Conservation (phyloP, 352 stramenopile species). For the Pythium rhizo-oryzae region DNA sequence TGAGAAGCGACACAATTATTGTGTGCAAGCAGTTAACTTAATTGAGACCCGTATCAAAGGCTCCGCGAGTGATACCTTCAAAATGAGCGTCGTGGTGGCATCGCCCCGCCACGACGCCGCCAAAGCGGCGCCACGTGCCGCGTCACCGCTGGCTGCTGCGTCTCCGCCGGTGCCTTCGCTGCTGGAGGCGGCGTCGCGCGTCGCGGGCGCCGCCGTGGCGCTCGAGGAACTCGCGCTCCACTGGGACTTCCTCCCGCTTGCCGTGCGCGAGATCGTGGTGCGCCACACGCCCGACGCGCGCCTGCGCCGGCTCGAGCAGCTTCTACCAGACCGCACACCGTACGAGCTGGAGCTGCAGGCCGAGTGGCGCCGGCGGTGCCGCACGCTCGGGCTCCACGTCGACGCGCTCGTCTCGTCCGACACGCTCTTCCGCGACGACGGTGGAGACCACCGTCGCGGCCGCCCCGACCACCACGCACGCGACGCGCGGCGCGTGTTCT, state of each 20-base stretch:
- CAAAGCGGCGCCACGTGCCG: too few relatives aligned
- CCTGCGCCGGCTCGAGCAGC: slow-evolving; percentile 25
- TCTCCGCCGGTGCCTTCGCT: slow-evolving; percentile 7
- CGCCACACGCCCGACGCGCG: slow-evolving; percentile 16
- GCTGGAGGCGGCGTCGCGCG: slow-evolving; percentile 10
- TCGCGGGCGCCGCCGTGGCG: slow-evolving; percentile 1
- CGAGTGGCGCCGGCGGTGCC: slow-evolving; percentile 23
- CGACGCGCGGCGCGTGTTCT: slow-evolving; percentile 24
- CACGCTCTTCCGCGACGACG: slow-evolving; percentile 29
- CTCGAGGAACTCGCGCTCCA: slow-evolving; percentile 21
- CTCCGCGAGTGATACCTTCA: not conserved
- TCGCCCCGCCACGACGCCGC: not conserved
- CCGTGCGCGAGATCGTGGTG: slow-evolving; percentile 3
- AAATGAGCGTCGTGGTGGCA: not conserved
- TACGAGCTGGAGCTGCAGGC: slow-evolving; percentile 26
- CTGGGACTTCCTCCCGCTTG: slow-evolving; percentile 21
- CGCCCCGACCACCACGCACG: too few relatives aligned
- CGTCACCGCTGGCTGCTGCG: not conserved
- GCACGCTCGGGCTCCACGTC: slow-evolving; percentile 3
- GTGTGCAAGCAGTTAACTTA: slow-evolving; percentile 27
- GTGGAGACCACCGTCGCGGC: too few relatives aligned
- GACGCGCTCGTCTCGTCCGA: slow-evolving; percentile 13
- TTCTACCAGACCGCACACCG: not conserved
- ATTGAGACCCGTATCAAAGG: slow-evolving; percentile 17
- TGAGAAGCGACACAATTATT: not conserved